Percentiles rank a stretch among this genome's conserved stretches.
phyloP scores from a whole-genome alignment of 768 basidiomycete species.

The Psilocybe cyanescens region DNA sequence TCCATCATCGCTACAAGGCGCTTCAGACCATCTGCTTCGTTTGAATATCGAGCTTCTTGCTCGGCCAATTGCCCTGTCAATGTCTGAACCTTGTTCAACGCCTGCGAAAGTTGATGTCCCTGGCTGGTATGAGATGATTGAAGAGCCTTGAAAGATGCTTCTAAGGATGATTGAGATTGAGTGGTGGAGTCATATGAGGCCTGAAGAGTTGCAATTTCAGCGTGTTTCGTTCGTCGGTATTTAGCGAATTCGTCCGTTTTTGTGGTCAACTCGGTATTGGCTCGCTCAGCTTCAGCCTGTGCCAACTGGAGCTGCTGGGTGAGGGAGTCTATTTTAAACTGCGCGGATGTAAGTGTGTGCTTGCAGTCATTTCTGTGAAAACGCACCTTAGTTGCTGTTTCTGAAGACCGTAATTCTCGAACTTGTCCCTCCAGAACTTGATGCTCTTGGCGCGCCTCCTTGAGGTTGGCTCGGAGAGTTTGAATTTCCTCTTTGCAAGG shows the following conservation, averaged over 20 bases:
- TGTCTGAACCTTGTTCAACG: conserved; percentile 74
- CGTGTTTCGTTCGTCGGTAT: conserved; percentile 81
- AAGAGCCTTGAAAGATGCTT: conserved; percentile 71
- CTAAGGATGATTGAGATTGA: conserved; percentile 67
- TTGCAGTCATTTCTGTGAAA: not conserved
- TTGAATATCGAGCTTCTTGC: conserved; percentile 81
- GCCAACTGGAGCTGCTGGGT: conserved; percentile 82
- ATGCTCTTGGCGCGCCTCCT: conserved; percentile 76
- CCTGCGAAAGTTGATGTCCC: conserved; percentile 75
- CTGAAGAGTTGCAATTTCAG: conserved; percentile 77
- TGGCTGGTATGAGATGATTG: conserved; percentile 76
- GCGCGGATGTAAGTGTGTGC: conserved; percentile 7
- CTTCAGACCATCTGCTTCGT: conserved; percentile 73
- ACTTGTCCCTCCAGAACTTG: conserved; percentile 68
- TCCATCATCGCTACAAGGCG: conserved; percentile 86
- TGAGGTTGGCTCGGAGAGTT: conserved; percentile 67
- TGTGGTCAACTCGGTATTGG: conserved; percentile 64
- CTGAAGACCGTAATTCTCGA: conserved; percentile 73
- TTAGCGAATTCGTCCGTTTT: conserved; percentile 85
- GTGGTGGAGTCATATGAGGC: conserved; percentile 74
- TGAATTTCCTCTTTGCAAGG: conserved; percentile 66
- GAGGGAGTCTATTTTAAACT: conserved; percentile 89
- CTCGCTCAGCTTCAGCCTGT: conserved; percentile 75
- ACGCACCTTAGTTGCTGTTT: conserved; percentile 74
- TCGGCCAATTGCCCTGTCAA: conserved; percentile 81